Evolutionary conservation across 768 basidiomycete species (phyloP).

Genomic region (Leucosporidium creatinivorum): DNA sequence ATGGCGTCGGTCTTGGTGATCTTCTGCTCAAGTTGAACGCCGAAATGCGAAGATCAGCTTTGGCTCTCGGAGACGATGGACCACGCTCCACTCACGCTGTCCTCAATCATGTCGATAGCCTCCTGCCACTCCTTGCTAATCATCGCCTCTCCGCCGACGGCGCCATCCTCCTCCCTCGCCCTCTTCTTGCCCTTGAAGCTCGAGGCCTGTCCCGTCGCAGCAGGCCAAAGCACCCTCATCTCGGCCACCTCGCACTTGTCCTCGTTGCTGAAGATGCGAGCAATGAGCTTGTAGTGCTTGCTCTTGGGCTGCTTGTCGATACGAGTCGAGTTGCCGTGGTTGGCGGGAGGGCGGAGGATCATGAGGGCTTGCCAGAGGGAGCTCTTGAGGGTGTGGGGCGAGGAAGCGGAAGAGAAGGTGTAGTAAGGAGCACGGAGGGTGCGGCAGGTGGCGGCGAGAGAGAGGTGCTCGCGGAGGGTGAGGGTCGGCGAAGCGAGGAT

Average conservation of each 20-base stretch:
- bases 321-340: conserved; percentile 9
- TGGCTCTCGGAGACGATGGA: no score
- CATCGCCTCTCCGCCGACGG: not conserved
- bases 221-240: not conserved
- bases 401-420: not conserved
- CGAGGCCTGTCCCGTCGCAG: no score
- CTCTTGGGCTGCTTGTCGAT: conserved; percentile 12
- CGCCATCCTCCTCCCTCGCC: no score
- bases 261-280: not conserved
- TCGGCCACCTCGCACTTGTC: not conserved
- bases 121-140: not conserved
- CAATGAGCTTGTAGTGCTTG: conserved; percentile 11
- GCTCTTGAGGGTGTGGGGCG: not conserved
- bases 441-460: conserved; percentile 14
- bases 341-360: conserved; percentile 4
- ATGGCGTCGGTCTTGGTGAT: no score
- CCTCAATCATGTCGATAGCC: conserved; percentile 4
- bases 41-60: not conserved
- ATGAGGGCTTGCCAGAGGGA: conserved; percentile 7
- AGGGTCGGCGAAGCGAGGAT: conserved; percentile 2
- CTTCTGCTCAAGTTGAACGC: not conserved
- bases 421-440: conserved; percentile 17
- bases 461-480: conserved; percentile 11
- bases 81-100: not conserved
- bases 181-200: no score